Conservation (phyloP, 176 grass and related monocot species). For the Olyra latifolia region DNA sequence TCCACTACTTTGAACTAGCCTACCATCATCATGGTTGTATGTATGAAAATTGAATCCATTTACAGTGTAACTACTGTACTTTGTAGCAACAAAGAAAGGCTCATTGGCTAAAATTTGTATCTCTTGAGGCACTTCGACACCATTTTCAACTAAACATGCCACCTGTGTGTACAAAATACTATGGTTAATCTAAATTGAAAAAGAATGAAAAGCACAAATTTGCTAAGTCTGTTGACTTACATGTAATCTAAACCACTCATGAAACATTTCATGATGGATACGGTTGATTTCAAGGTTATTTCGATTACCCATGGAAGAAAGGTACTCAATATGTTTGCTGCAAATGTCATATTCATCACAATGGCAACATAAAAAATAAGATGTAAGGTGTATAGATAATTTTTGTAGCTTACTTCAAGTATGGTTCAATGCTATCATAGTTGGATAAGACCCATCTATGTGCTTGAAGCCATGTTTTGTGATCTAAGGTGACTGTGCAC, state of each 20-base stretch:
- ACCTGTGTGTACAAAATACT: background rate
- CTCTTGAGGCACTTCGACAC: background rate
- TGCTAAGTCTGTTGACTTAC: background rate
- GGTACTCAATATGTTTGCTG: background rate
- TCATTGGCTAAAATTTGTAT: no score
- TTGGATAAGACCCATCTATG: no score
- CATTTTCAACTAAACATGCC: background rate
- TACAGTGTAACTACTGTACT: background rate
- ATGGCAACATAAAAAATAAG: background rate
- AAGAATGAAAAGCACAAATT: no score
- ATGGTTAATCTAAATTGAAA: no score
- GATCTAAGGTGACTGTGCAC: no score
- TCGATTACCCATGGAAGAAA: no score
- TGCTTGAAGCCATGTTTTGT: no score
- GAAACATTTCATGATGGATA: slow-evolving; percentile 19
- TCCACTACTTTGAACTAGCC: background rate
- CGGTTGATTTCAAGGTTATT: background rate
- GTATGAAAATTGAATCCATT: background rate
- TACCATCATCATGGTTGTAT: background rate
- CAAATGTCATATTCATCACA: background rate
- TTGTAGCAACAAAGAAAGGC: slow-evolving; percentile 14
- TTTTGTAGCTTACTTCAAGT: no score
- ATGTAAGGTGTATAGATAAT: no score
- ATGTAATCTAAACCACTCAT: slow-evolving; percentile 25
- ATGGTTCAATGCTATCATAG: no score